Conservation (phyloP, 2,329 filamentous ascomycete species). For the Helicocarpus griseus region DNA sequence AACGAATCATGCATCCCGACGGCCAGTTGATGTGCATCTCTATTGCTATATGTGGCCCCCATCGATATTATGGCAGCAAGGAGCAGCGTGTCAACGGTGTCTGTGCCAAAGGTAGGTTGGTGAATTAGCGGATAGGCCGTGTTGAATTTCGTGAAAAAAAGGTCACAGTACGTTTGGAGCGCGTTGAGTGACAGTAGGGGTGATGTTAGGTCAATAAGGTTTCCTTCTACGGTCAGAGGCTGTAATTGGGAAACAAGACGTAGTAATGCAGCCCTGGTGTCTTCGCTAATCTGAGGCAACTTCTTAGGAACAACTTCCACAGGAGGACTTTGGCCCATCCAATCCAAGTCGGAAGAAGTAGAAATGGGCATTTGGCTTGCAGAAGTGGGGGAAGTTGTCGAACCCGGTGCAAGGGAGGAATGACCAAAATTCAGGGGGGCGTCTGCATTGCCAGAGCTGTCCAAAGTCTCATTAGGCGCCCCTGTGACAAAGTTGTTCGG, state of each 20-base stretch:
- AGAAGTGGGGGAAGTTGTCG: background rate
- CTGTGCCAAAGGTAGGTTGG: slow-evolving; percentile 46
- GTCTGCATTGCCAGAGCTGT: background rate
- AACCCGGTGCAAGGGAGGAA: background rate
- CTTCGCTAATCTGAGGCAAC: slow-evolving; percentile 23
- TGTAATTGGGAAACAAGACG: slow-evolving; percentile 43
- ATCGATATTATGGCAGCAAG: slow-evolving; percentile 47
- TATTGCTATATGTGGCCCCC: slow-evolving; percentile 53
- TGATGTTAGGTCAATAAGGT: slow-evolving; percentile 39
- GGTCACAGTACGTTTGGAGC: slow-evolving; percentile 47
- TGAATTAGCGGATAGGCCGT: slow-evolving; percentile 51
- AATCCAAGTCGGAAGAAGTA: background rate
- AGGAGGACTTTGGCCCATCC: slow-evolving; percentile 1
- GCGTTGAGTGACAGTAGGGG: slow-evolving; percentile 42
- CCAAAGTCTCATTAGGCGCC: background rate
- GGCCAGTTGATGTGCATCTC: slow-evolving; percentile 50
- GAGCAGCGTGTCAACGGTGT: slow-evolving; percentile 41
- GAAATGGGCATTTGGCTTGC: background rate
- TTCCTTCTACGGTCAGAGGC: slow-evolving; percentile 41
- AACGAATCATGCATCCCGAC: slow-evolving; percentile 54
- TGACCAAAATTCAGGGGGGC: background rate
- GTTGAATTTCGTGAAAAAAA: slow-evolving; percentile 55
- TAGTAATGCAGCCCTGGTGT: slow-evolving; percentile 33
- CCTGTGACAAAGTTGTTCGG: background rate
- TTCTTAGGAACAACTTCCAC: background rate